phyloP scores from a whole-genome alignment of 148 eudicot genomes.

The Rhododendron kiyosumense region DNA sequence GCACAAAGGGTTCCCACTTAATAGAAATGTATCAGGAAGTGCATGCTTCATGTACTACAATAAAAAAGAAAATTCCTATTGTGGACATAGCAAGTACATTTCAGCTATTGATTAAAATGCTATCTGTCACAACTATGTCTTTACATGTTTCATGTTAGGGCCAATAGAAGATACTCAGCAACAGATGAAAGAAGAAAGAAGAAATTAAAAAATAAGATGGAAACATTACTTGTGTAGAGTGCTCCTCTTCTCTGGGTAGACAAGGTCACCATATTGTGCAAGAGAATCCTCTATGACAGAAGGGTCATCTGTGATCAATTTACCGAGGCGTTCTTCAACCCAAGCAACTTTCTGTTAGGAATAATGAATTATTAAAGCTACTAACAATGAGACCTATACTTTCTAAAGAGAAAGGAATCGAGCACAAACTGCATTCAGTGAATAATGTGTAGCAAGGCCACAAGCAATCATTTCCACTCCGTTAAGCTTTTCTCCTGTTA shows the following conservation, averaged over 20 bases:
- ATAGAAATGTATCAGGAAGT: neutral
- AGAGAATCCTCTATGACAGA: slow-evolving; percentile 77
- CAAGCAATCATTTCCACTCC: slow-evolving; percentile 85
- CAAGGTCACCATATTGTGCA: slow-evolving; percentile 90
- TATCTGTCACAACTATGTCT: neutral
- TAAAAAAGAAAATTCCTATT: neutral
- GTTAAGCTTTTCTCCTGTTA: slow-evolving; percentile 88
- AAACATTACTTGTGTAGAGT: slow-evolving; percentile 64
- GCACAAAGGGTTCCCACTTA: neutral
- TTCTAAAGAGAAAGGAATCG: slow-evolving; percentile 10
- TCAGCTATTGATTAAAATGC: neutral
- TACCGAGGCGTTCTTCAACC: slow-evolving; percentile 87
- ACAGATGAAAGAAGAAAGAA: slow-evolving; percentile 2
- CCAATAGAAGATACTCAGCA: neutral
- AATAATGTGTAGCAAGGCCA: slow-evolving; percentile 85
- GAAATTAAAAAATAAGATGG: neutral
- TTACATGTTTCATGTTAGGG: neutral
- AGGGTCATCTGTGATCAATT: slow-evolving; percentile 75
- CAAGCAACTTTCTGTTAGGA: slow-evolving; percentile 48
- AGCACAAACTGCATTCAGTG: slow-evolving; percentile 58
- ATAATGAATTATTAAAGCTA: neutral
- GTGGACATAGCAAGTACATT: neutral
- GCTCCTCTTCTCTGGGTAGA: slow-evolving; percentile 70
- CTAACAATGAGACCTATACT: neutral
- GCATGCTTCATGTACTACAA: neutral